A percentile compares a stretch with the other conserved stretches of the same genome.
phyloP scores from a whole-genome alignment of 2,329 filamentous ascomycete species.

The Colletotrichum sansevieriae region DNA sequence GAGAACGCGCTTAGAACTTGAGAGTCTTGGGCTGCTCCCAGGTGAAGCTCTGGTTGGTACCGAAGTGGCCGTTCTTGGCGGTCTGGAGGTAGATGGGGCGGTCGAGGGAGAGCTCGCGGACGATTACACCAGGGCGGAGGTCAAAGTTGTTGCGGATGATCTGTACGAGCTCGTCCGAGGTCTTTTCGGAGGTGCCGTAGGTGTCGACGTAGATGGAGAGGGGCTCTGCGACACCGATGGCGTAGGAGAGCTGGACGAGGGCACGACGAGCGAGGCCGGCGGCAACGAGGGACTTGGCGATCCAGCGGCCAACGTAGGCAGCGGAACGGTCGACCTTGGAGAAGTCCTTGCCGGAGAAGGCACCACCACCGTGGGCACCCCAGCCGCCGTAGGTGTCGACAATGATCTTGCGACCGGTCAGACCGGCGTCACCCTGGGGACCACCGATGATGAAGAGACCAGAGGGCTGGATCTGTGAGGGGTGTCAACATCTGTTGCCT shows the following conservation, averaged over 20 bases:
- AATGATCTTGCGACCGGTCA: slow-evolving; percentile 99
- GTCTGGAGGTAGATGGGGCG: slow-evolving; percentile 99
- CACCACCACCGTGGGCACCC: slow-evolving; percentile 99
- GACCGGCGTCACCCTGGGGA: slow-evolving; percentile 97
- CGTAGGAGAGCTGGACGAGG: slow-evolving; percentile 98
- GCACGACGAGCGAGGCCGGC: slow-evolving; percentile 91
- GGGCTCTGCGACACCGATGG: slow-evolving; percentile 98
- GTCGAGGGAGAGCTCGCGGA: slow-evolving; percentile 94
- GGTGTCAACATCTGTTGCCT: slow-evolving; percentile 49
- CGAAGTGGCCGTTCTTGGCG: slow-evolving; percentile 99
- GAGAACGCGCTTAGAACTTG: slow-evolving; percentile 76
- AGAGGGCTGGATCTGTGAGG: slow-evolving; percentile 85
- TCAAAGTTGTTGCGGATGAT: slow-evolving; percentile 98
- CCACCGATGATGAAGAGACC: slow-evolving; percentile 99
- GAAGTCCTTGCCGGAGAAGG: slow-evolving; percentile 99
- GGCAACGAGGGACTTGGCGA: slow-evolving; percentile 96
- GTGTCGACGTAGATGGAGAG: slow-evolving; percentile 98
- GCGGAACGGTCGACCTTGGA: slow-evolving; percentile 99
- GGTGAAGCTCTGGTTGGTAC: slow-evolving; percentile 94
- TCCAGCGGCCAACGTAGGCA: slow-evolving; percentile 97
- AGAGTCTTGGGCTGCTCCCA: slow-evolving; percentile 99
- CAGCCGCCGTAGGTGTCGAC: slow-evolving; percentile 99
- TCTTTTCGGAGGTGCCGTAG: slow-evolving; percentile 93
- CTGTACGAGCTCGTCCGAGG: slow-evolving; percentile 91
- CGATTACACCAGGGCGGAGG: slow-evolving; percentile 97